Percentiles rank a stretch among this genome's conserved stretches.
These are phyloP conservation scores for Penicillium griseofulvum DNA, from an alignment of 2,329 filamentous ascomycete genomes.

Conservation along the genomic window DNA sequence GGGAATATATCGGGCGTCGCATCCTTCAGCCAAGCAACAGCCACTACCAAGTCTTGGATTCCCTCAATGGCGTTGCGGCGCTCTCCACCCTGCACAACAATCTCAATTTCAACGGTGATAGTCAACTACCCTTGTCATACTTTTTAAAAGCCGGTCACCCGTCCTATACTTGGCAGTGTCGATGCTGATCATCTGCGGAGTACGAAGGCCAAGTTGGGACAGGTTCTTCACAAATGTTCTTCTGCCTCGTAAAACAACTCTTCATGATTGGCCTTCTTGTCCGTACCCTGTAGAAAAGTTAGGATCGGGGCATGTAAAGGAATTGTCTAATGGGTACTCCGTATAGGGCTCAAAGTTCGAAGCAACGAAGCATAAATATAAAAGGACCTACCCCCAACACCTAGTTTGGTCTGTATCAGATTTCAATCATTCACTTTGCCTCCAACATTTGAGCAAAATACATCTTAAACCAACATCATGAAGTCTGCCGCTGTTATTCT, in stretches of 20 bases:
- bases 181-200: neutral
- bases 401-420: neutral
- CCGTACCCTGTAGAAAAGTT: neutral
- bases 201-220: neutral
- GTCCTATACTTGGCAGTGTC: neutral
- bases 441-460: neutral
- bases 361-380: neutral
- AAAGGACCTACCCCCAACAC: neutral
- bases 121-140: neutral
- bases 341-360: neutral
- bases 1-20: constrained; percentile 2
- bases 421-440: neutral
- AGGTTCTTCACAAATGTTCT: neutral
- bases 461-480: neutral
- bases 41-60: neutral
- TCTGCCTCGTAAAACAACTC: no score
- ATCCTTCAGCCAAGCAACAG: neutral
- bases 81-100: neutral
- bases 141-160: neutral
- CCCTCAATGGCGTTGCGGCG: neutral
- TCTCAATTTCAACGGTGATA: neutral
- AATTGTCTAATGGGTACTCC: no score
- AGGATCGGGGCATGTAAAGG: neutral
- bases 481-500: neutral
- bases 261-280: neutral